Conservation (phyloP, 2,329 filamentous ascomycete species). For the Byssoonygena ceratinophila region DNA sequence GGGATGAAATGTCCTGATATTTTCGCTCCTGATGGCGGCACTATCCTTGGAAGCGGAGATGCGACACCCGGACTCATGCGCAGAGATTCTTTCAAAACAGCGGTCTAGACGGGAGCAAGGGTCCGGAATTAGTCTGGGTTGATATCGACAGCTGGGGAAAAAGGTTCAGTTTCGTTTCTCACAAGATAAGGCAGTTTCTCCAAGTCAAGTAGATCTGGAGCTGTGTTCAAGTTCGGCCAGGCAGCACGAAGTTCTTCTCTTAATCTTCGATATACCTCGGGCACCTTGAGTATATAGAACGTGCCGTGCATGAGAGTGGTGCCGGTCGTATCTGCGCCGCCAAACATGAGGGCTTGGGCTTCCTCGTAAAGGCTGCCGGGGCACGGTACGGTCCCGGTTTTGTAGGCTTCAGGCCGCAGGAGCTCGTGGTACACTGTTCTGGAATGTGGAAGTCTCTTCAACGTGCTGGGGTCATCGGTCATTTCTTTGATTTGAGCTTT, state of each 20-base stretch:
- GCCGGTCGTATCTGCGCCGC: slow-evolving; percentile 38
- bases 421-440: slow-evolving; percentile 31
- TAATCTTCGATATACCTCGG: slow-evolving; percentile 26
- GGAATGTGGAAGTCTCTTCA: slow-evolving; percentile 24
- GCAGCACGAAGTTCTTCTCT: slow-evolving; percentile 30
- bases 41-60: slow-evolving; percentile 22
- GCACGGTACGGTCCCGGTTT: slow-evolving; percentile 25
- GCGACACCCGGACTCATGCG: slow-evolving; percentile 29
- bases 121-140: neutral
- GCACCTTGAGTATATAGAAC: slow-evolving; percentile 33
- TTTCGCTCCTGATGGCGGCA: slow-evolving; percentile 20
- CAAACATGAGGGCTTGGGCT: slow-evolving; percentile 39
- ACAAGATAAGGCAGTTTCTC: slow-evolving; percentile 30
- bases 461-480: slow-evolving; percentile 19
- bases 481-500: slow-evolving; percentile 19
- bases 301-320: slow-evolving; percentile 35
- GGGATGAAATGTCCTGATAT: slow-evolving; percentile 18
- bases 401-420: slow-evolving; percentile 24
- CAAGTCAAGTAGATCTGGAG: slow-evolving; percentile 26
- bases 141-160: neutral
- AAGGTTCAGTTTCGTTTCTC: neutral
- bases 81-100: slow-evolving; percentile 34
- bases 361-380: slow-evolving; percentile 35
- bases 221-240: slow-evolving; percentile 29
- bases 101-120: slow-evolving; percentile 18